Base-by-base conservation (phyloP, 2,329 filamentous ascomycete species). In the Neurospora sp. region DNA sequence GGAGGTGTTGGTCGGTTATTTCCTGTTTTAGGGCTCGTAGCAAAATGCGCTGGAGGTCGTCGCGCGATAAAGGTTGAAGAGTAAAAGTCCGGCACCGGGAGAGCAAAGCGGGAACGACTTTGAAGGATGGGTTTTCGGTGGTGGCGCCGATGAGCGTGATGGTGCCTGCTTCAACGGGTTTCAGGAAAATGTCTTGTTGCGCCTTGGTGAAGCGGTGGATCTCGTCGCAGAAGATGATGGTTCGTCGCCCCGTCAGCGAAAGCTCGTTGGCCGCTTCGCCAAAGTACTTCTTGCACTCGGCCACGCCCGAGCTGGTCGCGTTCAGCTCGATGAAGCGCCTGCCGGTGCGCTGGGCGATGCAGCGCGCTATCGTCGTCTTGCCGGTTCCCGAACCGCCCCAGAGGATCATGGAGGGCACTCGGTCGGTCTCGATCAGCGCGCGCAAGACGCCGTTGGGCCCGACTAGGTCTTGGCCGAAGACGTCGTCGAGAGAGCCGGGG, bases 181-280 rank as follows among this genome's bases (percentile, higher is more conserved):
- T 92, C 1, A 99, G 83, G 75, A 98, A 98, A 0, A 97, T 91
- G 80, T 98, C 96, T 78, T 99, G 96, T 79, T 98, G 96, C 0
- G 89, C 86, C 81, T 97, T 97, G 74, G 87, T 91, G 83, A 97
- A 97, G 37, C 95, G 85, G 80, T 97, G 93, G 66, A 97, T 96
- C 83, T 98, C 96, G 81, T 99, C 96, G 81, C 95, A 97, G 79
- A 99, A 99, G 73, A 99, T 89, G 73, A 99, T 97, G 0, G 96
- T 98, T 81, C 92, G 95, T 72, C 93, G 87, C 1, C 95, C 95
- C 0, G 93, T 96, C 68, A 98, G 83, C 1, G 84, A 82, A 66
- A 93, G 81, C 78, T 98, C 96, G 76, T 89, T 92, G 71, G 87
- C 88, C 0, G 96, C 94, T 74, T 97, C 93, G 28, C 85, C 83